Conservation (phyloP, 345 rosid genomes). For the Lumnitzera racemosa region DNA sequence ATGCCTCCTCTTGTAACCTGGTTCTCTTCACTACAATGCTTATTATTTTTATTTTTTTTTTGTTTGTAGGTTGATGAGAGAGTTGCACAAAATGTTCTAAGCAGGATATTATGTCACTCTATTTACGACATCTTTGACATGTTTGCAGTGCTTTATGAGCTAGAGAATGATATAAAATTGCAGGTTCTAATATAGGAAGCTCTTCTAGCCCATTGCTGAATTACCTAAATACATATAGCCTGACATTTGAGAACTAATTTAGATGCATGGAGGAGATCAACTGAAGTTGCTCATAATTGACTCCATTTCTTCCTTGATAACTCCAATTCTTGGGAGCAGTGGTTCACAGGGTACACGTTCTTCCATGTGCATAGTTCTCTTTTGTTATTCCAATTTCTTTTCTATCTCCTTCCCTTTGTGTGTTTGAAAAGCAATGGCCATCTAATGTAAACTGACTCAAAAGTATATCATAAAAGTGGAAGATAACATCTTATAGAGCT, state of each 20-base stretch:
- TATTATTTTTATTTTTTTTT: background rate
- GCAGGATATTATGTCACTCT: constrained; percentile 48
- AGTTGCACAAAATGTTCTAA: constrained; percentile 40
- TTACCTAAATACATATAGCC: background rate
- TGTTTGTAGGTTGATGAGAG: constrained; percentile 16
- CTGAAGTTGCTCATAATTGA: constrained; percentile 54
- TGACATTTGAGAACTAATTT: constrained; percentile 12
- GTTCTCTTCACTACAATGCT: constrained; percentile 1
- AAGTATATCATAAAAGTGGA: no score
- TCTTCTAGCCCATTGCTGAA: constrained; percentile 4
- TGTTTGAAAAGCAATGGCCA: no score
- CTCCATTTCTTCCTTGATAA: constrained; percentile 66
- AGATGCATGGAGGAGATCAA: constrained; percentile 27
- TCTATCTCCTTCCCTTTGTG: no score
- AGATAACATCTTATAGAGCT: no score
- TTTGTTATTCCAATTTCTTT: no score
- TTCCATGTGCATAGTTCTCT: constrained; percentile 6
- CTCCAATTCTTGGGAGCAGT: constrained; percentile 68
- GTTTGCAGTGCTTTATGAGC: constrained; percentile 52
- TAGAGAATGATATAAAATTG: constrained; percentile 33
- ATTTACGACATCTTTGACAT: constrained; percentile 62
- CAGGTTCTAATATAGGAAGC: constrained; percentile 40
- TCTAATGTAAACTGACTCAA: no score
- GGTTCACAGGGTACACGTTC: constrained; percentile 53
- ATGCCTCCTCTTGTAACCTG: background rate